Base-by-base conservation (phyloP, 1,284 basidiomycete species). In the Rhodofomes roseus region DNA sequence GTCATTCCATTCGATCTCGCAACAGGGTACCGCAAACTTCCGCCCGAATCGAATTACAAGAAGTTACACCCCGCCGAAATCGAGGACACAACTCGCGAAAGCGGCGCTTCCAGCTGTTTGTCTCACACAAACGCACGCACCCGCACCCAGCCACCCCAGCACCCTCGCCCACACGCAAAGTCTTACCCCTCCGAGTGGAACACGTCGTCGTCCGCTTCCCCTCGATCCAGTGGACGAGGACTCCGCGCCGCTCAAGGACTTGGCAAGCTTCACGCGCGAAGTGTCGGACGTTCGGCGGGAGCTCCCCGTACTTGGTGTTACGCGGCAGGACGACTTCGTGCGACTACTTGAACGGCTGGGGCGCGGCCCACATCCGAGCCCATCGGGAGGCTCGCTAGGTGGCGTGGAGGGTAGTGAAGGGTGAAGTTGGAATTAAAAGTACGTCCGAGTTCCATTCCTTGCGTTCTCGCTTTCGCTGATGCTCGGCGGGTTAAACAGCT, bases 281-380 rank as follows among this genome's bases (percentile, higher is more conserved):
- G 58, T 77, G 25, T 72, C 69, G 65, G 70, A 71, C 48, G 65
- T 76, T 25, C 73, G 75, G 9, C 63, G 72, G 29, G 69, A 74
- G 60, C 69, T 77, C 29, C 68, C 73, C 14, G 73, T 72, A 0
- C 67, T 66, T 1, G 64, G 73, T 23, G 73, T 68, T n/a, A n/a
- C n/a, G n/a, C 14, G 69, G 70, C 22, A 75, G 78, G 56, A 60
- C 63, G 0, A 60, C 58, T 9, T 65, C 78, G 40, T 25, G 75
- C 16, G 62, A 66, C 1, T 67, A 75, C 25, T 65, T 79, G 23
- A 55, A 40, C 46, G 8, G 14, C 39, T 41, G 12, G 54, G 40
- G 7, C 54, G 46, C 20, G 37, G 7, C 37, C 37, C 37, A 4
- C 22, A 29, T 53, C 14, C n/a, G 7, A n/a, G 14, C 29, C 40